Base-by-base conservation (phyloP, 441 rosid species). In the Euphorbia celastroides region DNA sequence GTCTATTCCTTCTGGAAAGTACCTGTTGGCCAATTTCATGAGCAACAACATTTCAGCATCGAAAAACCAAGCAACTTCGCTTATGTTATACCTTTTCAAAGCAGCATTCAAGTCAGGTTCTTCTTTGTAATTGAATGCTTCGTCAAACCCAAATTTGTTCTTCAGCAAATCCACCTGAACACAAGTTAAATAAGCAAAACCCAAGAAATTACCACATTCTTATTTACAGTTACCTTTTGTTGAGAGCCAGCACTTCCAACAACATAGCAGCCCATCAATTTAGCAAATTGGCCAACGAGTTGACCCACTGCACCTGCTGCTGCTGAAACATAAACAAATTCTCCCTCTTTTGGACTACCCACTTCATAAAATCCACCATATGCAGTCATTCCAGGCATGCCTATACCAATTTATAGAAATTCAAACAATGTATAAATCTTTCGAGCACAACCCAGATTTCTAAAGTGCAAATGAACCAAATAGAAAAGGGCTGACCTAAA, bases 231-330 rank as follows among this genome's bases (percentile, higher is more conserved):
- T 48, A 84, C 96, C 82, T 90, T 92, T 62, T 78, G 81, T 46
- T 71, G 71, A 22, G 87, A 82, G 60, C 98, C 97, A 19, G 92
- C 93, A 61, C 96, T 92, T 20, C 97, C 97, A 74, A 90, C 97
- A 20, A 90, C 92, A 68, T 84, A 81, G 76, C 98, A 92, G 23
- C 97, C 97, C 8, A 74, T 79, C 68, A 86, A 75, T 78, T 90
- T 88, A 46, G 98, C 97, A 0, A 92, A 80, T 75, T 92, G 98
- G 31, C 98, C 98, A n/a, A n/a, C n/a, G n/a, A n/a, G n/a, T n/a
- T n/a, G 96, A 41, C 97, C 96, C 7, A 92, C 89, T 5, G 95
- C 96, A 60, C 98, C 92, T 0, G 93, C 83, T 55, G 97, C 98
- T 2, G 93, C 92, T 57, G 97, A 92, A 61, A 90, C 77, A 60